Evolutionary conservation across 495 filamentous ascomycete species (phyloP).

Genomic region (Aspergillus incahuasiensis): DNA sequence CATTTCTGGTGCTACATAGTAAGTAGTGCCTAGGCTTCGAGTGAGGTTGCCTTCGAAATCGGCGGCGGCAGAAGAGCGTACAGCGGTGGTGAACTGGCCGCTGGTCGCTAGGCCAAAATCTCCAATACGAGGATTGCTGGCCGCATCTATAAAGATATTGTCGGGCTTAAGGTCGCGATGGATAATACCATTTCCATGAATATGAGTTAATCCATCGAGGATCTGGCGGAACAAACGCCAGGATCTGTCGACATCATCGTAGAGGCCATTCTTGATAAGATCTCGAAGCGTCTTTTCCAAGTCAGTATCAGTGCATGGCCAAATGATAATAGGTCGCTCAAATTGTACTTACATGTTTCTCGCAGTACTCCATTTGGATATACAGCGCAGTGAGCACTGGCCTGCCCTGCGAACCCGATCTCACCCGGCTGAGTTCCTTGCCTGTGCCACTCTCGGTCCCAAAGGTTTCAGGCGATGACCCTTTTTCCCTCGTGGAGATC

Average conservation of each 20-base stretch:
- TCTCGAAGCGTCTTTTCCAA: slow-evolving; percentile 75
- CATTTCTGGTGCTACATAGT: slow-evolving; percentile 93
- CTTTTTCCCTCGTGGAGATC: slow-evolving; percentile 23
- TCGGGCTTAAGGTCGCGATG: slow-evolving; percentile 98
- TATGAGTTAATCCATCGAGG: slow-evolving; percentile 83
- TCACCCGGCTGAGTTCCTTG: slow-evolving; percentile 28
- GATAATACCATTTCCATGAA: slow-evolving; percentile 87
- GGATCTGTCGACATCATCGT: slow-evolving; percentile 64
- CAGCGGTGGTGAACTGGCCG: slow-evolving; percentile 62
- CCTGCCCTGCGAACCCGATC: slow-evolving; percentile 37
- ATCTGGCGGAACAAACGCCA: slow-evolving; percentile 93
- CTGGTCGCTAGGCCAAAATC: slow-evolving; percentile 94
- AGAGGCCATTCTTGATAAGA: slow-evolving; percentile 73
- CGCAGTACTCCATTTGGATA: slow-evolving; percentile 97
- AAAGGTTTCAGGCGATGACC: slow-evolving; percentile 21
- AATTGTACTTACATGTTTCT: slow-evolving; percentile 63
- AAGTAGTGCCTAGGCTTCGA: slow-evolving; percentile 86
- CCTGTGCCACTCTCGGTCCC: slow-evolving; percentile 25
- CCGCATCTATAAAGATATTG: slow-evolving; percentile 91
- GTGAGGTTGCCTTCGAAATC: slow-evolving; percentile 61
- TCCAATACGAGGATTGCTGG: slow-evolving; percentile 87
- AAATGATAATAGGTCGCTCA: not conserved
- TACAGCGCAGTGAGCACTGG: slow-evolving; percentile 60
- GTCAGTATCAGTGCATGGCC: slow-evolving; percentile 15
- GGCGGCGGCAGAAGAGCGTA: slow-evolving; percentile 39